Base-by-base conservation (phyloP, 106 monocot species). In the Narthecium ossifragum region DNA sequence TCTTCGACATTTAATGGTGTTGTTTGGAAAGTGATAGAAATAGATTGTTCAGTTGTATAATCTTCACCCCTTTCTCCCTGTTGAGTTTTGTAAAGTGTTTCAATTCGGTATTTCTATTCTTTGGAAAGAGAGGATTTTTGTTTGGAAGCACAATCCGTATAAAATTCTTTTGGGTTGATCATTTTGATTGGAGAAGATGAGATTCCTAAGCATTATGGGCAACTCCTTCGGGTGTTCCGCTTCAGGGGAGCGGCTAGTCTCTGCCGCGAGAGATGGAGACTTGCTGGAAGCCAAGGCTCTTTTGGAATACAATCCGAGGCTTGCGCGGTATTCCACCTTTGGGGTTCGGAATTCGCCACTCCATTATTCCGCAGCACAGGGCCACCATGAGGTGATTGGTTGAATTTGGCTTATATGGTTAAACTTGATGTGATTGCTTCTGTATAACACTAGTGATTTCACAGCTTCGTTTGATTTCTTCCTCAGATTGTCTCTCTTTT, bases 201-300 rank as follows among this genome's bases (percentile, higher is more conserved):
- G 87, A 15, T 79, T 98, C 53, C 56, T 98, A 15, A 85, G 91
- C 63, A 73, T 98, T 10, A 77, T 99, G 86, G 85, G 91, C 11
- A 99, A 91, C 77, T 91, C 98, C 17, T 91, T 99, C 29, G 98
- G 87, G 38, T 99, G 98, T 74, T 91, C 98, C 36, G 91, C 87
- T 30, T 91, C 87, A 10, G 91, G 98, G 6, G 98, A 91, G 75
- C 63, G 98, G 55, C 68, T 99, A 24, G 91, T 91, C 40, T 99
- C 98, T 5, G 98, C 98, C 0, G 98, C 98, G 9, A 87, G 98
- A 51, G 98, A 99, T 54, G 98, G 98, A 0, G 98, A 99, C 61
- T 67, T 91, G 31, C 91, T 79, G 39, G 98, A 99, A 69, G 98
- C 98, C 6, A 91, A 80, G 49, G 91, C 91, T 40, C 76, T 91